These are phyloP conservation scores for Stachybotrys chartarum DNA, from an alignment of 2,329 filamentous ascomycete species.

Conservation along the genomic window DNA sequence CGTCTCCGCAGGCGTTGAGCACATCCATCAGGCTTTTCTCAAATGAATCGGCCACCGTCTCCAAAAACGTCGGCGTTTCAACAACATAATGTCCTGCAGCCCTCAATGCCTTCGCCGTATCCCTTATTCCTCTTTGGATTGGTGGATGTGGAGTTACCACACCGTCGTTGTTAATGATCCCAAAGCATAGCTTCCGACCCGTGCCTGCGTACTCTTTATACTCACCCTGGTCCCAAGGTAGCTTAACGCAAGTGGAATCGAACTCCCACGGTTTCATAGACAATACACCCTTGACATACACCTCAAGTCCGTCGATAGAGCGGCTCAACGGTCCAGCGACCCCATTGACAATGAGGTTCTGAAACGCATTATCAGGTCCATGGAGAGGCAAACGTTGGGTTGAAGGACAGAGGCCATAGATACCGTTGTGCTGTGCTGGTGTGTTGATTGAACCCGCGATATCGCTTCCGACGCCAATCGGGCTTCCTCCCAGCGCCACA, in stretches of 20 bases:
- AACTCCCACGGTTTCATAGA: not conserved
- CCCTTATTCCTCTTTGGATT: not conserved
- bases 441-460: constrained; percentile 12
- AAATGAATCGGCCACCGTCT: not conserved
- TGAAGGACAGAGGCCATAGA: constrained; percentile 1
- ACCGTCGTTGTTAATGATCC: not conserved
- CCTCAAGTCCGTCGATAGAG: not conserved
- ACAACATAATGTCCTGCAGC: constrained; percentile 1
- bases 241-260: not conserved
- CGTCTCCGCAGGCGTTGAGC: not conserved
- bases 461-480: constrained; percentile 28
- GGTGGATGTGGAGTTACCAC: constrained; percentile 1
- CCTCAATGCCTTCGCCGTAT: not conserved
- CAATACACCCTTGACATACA: not conserved
- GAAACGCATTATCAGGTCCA: not conserved
- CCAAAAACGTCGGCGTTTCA: not conserved
- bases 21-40: not conserved
- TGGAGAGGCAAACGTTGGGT: not conserved
- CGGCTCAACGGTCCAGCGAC: not conserved
- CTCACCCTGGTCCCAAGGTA: not conserved
- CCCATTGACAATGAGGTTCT: no score
- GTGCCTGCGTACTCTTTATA: not conserved
- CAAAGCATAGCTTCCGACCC: not conserved
- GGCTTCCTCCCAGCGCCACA: constrained; percentile 22
- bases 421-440: constrained; percentile 3